Percentiles rank a stretch among this genome's conserved stretches.
Conservation (phyloP, 1,139 yeast genomes). For the Pichia sp. region DNA sequence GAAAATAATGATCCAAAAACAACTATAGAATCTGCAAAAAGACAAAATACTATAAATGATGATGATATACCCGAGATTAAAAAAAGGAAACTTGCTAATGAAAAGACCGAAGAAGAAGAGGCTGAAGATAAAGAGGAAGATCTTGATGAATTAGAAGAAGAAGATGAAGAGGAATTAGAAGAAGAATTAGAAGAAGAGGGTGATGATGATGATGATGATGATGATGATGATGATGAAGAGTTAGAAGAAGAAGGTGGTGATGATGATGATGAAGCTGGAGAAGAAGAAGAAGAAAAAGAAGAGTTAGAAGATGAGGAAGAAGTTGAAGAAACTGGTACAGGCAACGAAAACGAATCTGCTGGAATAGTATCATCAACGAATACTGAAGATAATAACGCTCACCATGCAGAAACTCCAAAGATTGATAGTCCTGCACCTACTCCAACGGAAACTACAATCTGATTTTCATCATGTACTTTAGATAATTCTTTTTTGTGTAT, state of each 20-base stretch:
- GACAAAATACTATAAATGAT: conserved; percentile 17
- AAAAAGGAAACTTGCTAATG: conserved; percentile 29
- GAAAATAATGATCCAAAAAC: conserved; percentile 6
- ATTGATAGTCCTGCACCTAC: conserved; percentile 9
- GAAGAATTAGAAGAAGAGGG: conserved; percentile 30
- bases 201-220: conserved; percentile 16
- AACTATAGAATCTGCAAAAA: conserved; percentile 18
- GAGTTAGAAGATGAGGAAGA: conserved; percentile 9
- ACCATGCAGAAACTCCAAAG: conserved; percentile 11
- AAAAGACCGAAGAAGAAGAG: conserved; percentile 20
- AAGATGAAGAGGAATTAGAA: conserved; percentile 33
- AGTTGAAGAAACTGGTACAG: neutral
- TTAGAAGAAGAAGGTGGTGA: conserved; percentile 12
- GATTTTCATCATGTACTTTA: neutral
- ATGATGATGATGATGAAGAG: conserved; percentile 13
- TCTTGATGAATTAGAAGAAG: conserved; percentile 31
- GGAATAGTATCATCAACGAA: neutral
- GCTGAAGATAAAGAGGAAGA: conserved; percentile 5
- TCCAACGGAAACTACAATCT: conserved; percentile 7
- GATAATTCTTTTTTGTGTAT: neutral
- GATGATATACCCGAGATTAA: conserved; percentile 23
- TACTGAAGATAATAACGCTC: neutral
- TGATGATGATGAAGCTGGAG: conserved; percentile 9
- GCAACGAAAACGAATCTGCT: neutral
- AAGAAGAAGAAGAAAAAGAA: conserved; percentile 10